phyloP scores from a whole-genome alignment of 495 filamentous ascomycete genomes.

The Sordaria brevicollis region DNA sequence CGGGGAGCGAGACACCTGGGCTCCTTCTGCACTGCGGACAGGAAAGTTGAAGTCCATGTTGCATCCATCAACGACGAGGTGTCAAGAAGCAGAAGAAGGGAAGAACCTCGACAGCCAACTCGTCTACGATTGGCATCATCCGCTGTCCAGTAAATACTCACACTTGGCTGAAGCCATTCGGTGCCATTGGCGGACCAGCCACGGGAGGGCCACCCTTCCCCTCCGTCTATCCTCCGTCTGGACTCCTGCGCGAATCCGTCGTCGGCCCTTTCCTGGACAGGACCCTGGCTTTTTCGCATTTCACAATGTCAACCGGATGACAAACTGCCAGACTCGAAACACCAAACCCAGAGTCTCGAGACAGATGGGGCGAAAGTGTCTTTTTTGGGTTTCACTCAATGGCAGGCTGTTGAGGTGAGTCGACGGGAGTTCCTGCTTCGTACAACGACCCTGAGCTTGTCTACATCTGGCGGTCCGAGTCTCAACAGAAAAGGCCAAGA shows the following conservation, averaged over 20 bases:
- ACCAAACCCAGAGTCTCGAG: background rate
- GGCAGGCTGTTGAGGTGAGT: background rate
- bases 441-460: background rate
- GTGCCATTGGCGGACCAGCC: background rate
- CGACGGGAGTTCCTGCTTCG: background rate
- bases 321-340: background rate
- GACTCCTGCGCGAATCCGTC: background rate
- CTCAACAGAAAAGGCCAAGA: background rate
- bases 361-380: background rate
- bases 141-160: background rate
- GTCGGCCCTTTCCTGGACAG: background rate
- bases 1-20: background rate
- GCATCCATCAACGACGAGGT: background rate
- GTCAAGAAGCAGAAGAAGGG: background rate
- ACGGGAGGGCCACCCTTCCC: background rate
- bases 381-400: background rate
- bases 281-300: background rate
- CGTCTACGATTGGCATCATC: background rate
- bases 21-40: background rate
- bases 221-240: background rate
- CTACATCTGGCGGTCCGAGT: background rate
- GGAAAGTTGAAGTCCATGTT: background rate
- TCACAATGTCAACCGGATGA: background rate
- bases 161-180: background rate
- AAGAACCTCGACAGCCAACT: background rate